Evolutionary conservation across 169 alveolate genomes (phyloP).

Genomic region (Theileria parva): DNA sequence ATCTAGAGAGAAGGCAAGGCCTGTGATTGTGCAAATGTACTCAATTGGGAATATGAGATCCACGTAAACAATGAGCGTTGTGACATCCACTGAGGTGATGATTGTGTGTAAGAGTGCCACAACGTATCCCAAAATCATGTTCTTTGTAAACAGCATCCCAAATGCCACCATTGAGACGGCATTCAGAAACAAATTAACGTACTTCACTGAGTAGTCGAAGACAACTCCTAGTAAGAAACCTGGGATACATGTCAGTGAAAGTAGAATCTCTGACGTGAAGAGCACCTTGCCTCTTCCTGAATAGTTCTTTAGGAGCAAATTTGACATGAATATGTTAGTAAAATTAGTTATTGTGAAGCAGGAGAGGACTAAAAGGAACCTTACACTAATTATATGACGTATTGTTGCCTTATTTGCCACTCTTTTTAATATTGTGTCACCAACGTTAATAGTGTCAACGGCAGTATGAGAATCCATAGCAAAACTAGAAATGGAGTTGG

Average conservation of each 20-base stretch:
- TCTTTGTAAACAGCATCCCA: neutral
- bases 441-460: neutral
- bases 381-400: neutral
- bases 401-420: neutral
- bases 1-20: neutral
- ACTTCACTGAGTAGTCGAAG: neutral
- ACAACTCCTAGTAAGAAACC: constrained; percentile 8
- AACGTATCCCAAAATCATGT: neutral
- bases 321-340: constrained; percentile 3
- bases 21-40: constrained; percentile 15
- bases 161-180: neutral
- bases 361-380: neutral
- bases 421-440: neutral
- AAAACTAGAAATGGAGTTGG: neutral
- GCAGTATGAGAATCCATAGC: neutral
- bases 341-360: constrained; percentile 10
- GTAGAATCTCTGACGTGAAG: neutral
- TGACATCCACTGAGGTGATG: neutral
- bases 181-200: constrained; percentile 1
- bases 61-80: constrained; percentile 9
- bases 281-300: neutral
- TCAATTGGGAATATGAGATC: constrained; percentile 12
- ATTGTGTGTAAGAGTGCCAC: neutral
- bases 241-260: constrained; percentile 8
- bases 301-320: constrained; percentile 4